Evolutionary conservation across 371 early-diverging fungal genomes (phyloP), one percentile per base, ranked within the genome.

Genomic region (Rhizopus delemar): DNA sequence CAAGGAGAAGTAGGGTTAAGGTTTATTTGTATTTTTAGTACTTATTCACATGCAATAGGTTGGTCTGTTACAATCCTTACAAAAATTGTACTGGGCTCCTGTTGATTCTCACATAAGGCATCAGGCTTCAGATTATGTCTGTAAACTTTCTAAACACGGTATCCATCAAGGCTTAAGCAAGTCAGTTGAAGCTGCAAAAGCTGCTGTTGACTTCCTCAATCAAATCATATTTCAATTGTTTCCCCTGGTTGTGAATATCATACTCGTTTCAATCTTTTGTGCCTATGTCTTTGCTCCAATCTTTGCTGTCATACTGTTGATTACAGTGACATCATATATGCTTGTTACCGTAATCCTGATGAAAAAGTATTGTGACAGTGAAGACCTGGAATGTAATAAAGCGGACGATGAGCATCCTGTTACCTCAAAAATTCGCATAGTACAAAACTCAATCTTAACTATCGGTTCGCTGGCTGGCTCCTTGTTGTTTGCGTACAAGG

Each of bases 141-240:
- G 92, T 70, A 77, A 74, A 15, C 82, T 95, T 32, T 90, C 93
- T 0, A 69, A 93, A 28, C 76, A 88, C 13, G 95, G 88, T 69
- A 94, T 95, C 64, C 81, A 95, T 52, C 90, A 88, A 55, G 87
- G 95, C 56, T 94, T 95, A 65, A 96, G 96, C 0, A 86, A 93
- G 16, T 87, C 87, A 7, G 87, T 88, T 29, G 43, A 15, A 2
- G 3, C 2, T 15, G 43, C 15, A 11, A 13, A 4, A n/a, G n/a
- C 12, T 43, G 15, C n/a, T 9, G 15, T 43, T 43, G 43, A 43
- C 13, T 72, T 97, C 5, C 70, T 97, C 32, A 84, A 84, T 4
- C 89, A 88, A 41, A 71, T 95, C 13, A 67, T 93, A 9, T 95
- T 96, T 77, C 92, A 93, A 63, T 86, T 96, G 48, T 58, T 92